phyloP scores from a whole-genome alignment of 139 green algal genomes.

The Medakamo hakoo region DNA sequence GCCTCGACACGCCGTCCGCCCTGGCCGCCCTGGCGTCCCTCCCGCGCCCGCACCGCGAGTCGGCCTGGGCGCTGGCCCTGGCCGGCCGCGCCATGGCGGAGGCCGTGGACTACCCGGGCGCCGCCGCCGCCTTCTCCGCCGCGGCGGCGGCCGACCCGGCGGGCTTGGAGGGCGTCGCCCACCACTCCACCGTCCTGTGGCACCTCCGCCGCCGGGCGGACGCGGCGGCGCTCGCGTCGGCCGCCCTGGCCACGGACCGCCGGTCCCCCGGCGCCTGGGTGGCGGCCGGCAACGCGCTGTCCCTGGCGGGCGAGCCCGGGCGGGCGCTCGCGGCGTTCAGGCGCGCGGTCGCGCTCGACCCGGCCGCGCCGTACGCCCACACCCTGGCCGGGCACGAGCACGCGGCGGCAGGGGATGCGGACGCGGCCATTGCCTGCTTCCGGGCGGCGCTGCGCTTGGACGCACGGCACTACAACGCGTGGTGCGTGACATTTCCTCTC shows the following conservation, averaged over 20 bases:
- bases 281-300: constrained; percentile 86
- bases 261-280: constrained; percentile 68
- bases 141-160: constrained; percentile 35
- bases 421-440: constrained; percentile 68
- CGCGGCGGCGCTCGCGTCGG: constrained; percentile 72
- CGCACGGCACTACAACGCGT: constrained; percentile 87
- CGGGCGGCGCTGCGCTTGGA: constrained; percentile 68
- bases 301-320: constrained; percentile 64
- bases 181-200: constrained; percentile 90
- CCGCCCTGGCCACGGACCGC: constrained; percentile 58
- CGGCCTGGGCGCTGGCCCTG: constrained; percentile 58
- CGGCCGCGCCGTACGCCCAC: constrained; percentile 69
- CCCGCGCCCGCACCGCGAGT: constrained; percentile 43
- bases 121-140: constrained; percentile 45
- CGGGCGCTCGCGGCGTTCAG: constrained; percentile 71
- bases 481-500: constrained; percentile 21
- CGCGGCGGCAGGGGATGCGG: constrained; percentile 80
- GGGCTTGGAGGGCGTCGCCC: constrained; percentile 64
- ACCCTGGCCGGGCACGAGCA: constrained; percentile 86
- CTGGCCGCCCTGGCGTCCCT: constrained; percentile 42
- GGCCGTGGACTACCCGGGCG: constrained; percentile 62
- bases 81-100: constrained; percentile 71
- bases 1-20: constrained; percentile 35
- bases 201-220: constrained; percentile 79
- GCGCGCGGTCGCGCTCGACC: constrained; percentile 68